Conservation (phyloP, 371 early-diverging fungal genomes). For the Umbelopsis sp. region DNA sequence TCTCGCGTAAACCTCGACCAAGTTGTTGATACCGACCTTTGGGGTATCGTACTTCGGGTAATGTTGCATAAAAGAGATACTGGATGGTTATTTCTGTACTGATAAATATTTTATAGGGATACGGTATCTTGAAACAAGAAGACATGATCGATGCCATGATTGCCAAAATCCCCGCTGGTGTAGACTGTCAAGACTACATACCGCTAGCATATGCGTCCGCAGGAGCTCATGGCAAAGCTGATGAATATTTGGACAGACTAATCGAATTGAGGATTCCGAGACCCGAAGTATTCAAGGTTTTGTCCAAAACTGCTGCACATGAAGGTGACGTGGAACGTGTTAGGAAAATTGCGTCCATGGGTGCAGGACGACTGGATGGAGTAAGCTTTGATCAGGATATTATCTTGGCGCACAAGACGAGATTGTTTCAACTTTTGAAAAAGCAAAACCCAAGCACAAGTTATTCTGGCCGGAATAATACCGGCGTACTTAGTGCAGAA, state of each 20-base stretch:
- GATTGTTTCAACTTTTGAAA: conserved; percentile 22
- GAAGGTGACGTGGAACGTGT: conserved; percentile 27
- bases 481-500: conserved; percentile 17
- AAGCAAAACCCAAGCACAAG: conserved; percentile 16
- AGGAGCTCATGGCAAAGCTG: conserved; percentile 22
- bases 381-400: conserved; percentile 20
- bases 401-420: conserved; percentile 32
- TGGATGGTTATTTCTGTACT: neutral
- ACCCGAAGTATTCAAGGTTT: conserved; percentile 18
- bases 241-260: conserved; percentile 24
- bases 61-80: neutral
- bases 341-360: conserved; percentile 20
- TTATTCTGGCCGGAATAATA: conserved; percentile 24
- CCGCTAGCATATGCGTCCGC: conserved; percentile 30
- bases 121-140: conserved; percentile 33
- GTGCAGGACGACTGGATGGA: conserved; percentile 16
- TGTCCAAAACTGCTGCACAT: conserved; percentile 36
- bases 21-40: conserved; percentile 28
- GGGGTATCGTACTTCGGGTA: conserved; percentile 44
- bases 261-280: conserved; percentile 19
- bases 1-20: conserved; percentile 24
- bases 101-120: conserved; percentile 23
- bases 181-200: conserved; percentile 19
- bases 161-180: conserved; percentile 6
- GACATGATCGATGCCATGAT: neutral